Evolutionary conservation across 2,329 filamentous ascomycete species (phyloP), one percentile per base, ranked within the genome.

Genomic region (Hypomyces perniciosus): DNA sequence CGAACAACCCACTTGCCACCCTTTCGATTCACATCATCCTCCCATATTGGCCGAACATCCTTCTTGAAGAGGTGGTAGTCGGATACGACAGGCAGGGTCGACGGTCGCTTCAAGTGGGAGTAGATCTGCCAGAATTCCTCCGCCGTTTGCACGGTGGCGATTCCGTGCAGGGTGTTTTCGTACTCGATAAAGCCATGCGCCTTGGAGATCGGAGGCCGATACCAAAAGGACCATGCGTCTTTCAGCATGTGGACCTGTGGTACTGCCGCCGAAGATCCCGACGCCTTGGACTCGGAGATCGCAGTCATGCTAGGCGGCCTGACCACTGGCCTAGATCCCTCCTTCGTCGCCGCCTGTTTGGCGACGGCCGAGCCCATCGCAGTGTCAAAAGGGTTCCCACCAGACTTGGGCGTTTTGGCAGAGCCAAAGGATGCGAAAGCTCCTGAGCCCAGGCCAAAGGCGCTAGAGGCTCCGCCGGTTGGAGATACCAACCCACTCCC

Each of bases 41-140:
- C 93, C 93, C 93, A 99, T 61, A 99, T 93, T 26, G 93, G 93
- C 54, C 93, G 84, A 55, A 99, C 91, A 49, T 91, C 92, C 65
- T 93, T 90, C 71, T 93, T 95, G 77, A 99, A 99, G 54, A 99
- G 85, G 68, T 99, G 93, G 66, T 96, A 99, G 71, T 99, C 93
- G 27, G 91, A 96, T 30, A 97, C 92, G 4, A 92, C 85, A 6
- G 92, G 92, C 52, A 99, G 77, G 33, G 80, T 75, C 34, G 91
- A 97, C 2, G 95, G 93, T 29, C 88, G 83, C 73, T 95, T 95
- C 44, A 99, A 78, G 68, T 97, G 90, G 49, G 81, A 77, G 66
- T 96, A 97, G 35, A 96, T 84, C 44, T 82, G 78, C 83, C 90
- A 96, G 67, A 99, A 97, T 53, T 93, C 88, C 71, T 97, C 90